phyloP scores from a whole-genome alignment of 2,329 filamentous ascomycete species.

The Aspergillus ruber region DNA sequence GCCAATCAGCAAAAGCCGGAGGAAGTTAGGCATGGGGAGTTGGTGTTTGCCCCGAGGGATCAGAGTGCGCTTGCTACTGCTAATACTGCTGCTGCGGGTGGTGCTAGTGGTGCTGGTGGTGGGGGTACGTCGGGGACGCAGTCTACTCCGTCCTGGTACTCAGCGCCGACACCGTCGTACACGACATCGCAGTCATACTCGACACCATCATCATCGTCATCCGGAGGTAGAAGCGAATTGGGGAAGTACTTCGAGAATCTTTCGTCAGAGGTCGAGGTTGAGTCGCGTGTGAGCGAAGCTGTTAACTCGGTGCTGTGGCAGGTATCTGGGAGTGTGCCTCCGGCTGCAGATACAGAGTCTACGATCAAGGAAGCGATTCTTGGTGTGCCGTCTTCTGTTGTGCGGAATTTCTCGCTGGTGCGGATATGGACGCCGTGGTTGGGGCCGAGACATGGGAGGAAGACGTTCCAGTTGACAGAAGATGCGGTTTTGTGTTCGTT shows the following conservation, averaged over 20 bases:
- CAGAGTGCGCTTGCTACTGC: slow-evolving; percentile 22
- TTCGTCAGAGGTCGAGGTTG: slow-evolving; percentile 25
- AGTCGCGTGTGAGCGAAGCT: slow-evolving; percentile 34
- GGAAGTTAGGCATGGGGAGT: slow-evolving; percentile 33
- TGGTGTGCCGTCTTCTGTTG: slow-evolving; percentile 58
- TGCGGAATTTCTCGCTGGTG: slow-evolving; percentile 76
- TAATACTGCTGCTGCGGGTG: slow-evolving; percentile 4
- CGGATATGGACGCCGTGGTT: slow-evolving; percentile 79
- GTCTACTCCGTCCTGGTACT: not conserved
- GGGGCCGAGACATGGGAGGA: slow-evolving; percentile 74
- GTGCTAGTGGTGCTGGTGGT: too few species aligned
- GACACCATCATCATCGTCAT: slow-evolving; percentile 7
- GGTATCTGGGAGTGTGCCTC: slow-evolving; percentile 53
- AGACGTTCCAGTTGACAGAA: slow-evolving; percentile 62
- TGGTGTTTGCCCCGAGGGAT: slow-evolving; percentile 19
- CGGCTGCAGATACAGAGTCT: slow-evolving; percentile 51
- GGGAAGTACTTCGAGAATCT: slow-evolving; percentile 30
- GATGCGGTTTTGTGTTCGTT: slow-evolving; percentile 76
- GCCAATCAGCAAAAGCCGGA: slow-evolving; percentile 37
- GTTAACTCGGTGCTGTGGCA: slow-evolving; percentile 36
- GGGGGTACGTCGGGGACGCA: not conserved
- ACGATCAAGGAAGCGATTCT: slow-evolving; percentile 52
- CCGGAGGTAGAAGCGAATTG: slow-evolving; percentile 13
- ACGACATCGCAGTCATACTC: not conserved
- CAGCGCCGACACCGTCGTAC: not conserved